phyloP scores from a whole-genome alignment of 768 basidiomycete genomes.

The Rhodotorula babjevae region DNA sequence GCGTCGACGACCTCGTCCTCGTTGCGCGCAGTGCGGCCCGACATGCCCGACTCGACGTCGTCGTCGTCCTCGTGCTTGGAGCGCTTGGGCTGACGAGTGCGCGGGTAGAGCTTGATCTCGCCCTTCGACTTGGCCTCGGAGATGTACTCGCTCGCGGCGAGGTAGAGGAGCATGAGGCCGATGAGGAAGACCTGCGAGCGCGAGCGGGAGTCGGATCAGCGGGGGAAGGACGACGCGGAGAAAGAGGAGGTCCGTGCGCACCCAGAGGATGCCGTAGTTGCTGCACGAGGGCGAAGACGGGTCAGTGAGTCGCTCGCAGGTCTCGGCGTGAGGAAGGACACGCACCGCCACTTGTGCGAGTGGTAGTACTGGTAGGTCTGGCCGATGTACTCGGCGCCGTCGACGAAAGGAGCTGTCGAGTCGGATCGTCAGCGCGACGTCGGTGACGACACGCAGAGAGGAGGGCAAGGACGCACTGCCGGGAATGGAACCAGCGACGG shows the following conservation, averaged over 20 bases:
- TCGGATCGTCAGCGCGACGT: not conserved
- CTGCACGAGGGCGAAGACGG: too few relatives aligned
- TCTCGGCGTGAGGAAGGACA: not conserved
- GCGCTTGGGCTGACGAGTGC: constrained; percentile 4
- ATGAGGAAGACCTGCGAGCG: constrained; percentile 31
- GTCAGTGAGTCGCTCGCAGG: too few relatives aligned
- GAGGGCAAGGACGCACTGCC: constrained; percentile 15
- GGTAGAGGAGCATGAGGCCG: constrained; percentile 43
- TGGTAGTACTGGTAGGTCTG: constrained; percentile 23
- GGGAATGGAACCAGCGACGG: constrained; percentile 29
- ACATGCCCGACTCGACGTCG: constrained; percentile 35
- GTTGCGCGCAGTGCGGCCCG: constrained; percentile 1
- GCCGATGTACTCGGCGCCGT: constrained; percentile 37
- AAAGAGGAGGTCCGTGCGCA: not conserved
- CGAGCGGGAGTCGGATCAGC: not conserved
- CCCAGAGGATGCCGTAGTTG: constrained; percentile 31
- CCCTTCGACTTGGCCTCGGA: constrained; percentile 18
- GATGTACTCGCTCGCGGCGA: constrained; percentile 42
- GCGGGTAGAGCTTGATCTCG: constrained; percentile 24
- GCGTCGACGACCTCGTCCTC: constrained; percentile 2
- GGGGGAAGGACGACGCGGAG: too few relatives aligned
- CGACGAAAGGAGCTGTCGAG: constrained; percentile 12
- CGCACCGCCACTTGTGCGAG: constrained; percentile 8
- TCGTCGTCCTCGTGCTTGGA: constrained; percentile 30
- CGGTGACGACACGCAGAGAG: not conserved